These are phyloP conservation scores for Alternaria rosae DNA, from an alignment of 2,329 filamentous ascomycete genomes.

Conservation along the genomic window DNA sequence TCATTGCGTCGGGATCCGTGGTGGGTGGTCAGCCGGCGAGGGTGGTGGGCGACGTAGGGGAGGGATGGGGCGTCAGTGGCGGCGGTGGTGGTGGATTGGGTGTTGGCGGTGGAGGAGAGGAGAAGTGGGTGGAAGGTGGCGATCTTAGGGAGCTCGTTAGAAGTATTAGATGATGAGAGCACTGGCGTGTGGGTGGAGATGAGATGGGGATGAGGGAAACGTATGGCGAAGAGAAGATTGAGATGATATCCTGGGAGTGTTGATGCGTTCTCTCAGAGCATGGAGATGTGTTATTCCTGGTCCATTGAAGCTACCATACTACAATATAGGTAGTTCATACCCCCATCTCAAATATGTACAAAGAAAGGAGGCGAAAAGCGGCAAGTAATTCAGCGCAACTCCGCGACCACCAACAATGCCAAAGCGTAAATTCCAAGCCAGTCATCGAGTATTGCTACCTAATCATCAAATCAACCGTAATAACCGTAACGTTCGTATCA, in stretches of 20 bases:
- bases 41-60: constrained; percentile 57
- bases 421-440: background rate
- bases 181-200: background rate
- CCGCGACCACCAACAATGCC: background rate
- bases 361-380: background rate
- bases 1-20: constrained; percentile 89
- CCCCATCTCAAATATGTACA: background rate
- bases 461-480: background rate
- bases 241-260: background rate
- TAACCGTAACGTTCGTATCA: background rate
- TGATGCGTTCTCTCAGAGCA: background rate
- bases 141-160: constrained; percentile 58
- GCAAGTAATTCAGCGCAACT: background rate
- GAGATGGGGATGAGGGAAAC: no score
- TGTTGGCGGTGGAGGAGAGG: constrained; percentile 51
- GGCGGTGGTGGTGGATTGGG: constrained; percentile 45
- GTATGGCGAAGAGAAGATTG: background rate
- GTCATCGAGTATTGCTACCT: background rate
- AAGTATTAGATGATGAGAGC: constrained; percentile 48
- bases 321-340: background rate
- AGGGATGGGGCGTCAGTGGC: constrained; percentile 59
- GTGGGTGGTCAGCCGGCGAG: constrained; percentile 69
- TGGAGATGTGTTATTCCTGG: background rate
- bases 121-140: constrained; percentile 59
- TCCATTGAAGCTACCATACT: background rate